These are phyloP conservation scores for Tetramitus jugosus DNA, from an alignment of 208 protist genomes.

Conservation along the genomic window DNA sequence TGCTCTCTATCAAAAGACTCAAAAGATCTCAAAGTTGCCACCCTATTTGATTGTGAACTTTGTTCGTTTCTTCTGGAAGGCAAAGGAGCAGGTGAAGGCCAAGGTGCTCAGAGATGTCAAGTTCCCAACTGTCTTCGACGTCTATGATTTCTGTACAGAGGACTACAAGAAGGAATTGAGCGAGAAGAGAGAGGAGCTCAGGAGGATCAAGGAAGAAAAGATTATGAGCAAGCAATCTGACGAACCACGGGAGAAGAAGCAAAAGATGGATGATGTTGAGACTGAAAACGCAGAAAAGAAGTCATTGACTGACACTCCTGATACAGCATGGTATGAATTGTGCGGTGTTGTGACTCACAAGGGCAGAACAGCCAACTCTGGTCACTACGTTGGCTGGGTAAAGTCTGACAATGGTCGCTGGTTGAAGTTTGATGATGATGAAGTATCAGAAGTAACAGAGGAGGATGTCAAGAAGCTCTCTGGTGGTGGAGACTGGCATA, in stretches of 20 bases:
- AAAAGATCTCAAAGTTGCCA: conserved; percentile 52
- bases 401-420: conserved; percentile 42
- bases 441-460: conserved; percentile 26
- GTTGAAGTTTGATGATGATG: conserved; percentile 33
- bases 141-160: conserved; percentile 18
- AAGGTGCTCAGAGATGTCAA: conserved; percentile 18
- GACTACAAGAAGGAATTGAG: conserved; percentile 11
- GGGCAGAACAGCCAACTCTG: conserved; percentile 65
- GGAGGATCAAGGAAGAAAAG: not conserved
- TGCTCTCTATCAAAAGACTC: conserved; percentile 48
- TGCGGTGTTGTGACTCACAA: conserved; percentile 78
- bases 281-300: conserved; percentile 12
- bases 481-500: conserved; percentile 27
- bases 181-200: not conserved
- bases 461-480: conserved; percentile 21
- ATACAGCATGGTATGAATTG: conserved; percentile 68
- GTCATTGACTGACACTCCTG: not conserved
- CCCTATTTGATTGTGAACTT: conserved; percentile 73
- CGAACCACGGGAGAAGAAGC: not conserved
- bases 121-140: conserved; percentile 13
- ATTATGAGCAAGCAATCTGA: not conserved
- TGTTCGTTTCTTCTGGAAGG: conserved; percentile 71
- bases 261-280: not conserved
- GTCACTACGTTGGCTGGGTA: conserved; percentile 82
- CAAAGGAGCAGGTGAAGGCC: conserved; percentile 24